Base-by-base conservation (phyloP, 1,284 basidiomycete species). In the Austroboletus rostrupii region DNA sequence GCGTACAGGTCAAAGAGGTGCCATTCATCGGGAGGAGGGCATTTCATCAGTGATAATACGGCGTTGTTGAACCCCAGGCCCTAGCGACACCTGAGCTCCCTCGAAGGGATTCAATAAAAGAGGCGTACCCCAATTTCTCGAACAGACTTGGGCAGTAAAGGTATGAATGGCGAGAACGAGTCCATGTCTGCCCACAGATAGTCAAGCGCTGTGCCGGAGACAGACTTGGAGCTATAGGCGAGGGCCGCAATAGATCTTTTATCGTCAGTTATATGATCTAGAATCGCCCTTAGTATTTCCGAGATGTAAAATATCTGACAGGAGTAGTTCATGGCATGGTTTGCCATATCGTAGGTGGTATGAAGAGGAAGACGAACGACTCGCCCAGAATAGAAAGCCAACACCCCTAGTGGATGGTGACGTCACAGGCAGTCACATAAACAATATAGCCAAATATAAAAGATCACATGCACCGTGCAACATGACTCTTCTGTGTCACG, bases 161-260 rank as follows among this genome's bases (percentile, higher is more conserved):
- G 57, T 4, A 44, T 21, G 29, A 61, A 56, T n/a, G 53, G 57
- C 13, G 26, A 36, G 20, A 58, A 58, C 14, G 57, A 53, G 32
- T 53, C 42, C 56, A 61, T 58, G 26, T 58, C 49, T 43, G 49
- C 59, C 59, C 57, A 61, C 26, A 58, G 44, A 11, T 49, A 49
- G 33, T 61, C 57, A 13, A 58, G 59, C 3, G 57, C 49, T 29
- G 36, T 39, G 21, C 13, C 39, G 20, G 44, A 48, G 13, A 61
- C 33, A 16, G 40, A 49, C 36, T 49, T 55, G 13, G 57, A 59
- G 16, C 47, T 59, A 35, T 28, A 53, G 16, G 46, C 48, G 16
- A 58, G 45, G 39, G 35, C 35, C 17, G 41, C 35, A 10, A 44
- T 39, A 12, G 56, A 47, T 20, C 43, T 31, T 48, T 49, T 55